These are phyloP conservation scores for Colletotrichum lupini DNA, from an alignment of 2,329 filamentous ascomycete species.

Conservation along the genomic window DNA sequence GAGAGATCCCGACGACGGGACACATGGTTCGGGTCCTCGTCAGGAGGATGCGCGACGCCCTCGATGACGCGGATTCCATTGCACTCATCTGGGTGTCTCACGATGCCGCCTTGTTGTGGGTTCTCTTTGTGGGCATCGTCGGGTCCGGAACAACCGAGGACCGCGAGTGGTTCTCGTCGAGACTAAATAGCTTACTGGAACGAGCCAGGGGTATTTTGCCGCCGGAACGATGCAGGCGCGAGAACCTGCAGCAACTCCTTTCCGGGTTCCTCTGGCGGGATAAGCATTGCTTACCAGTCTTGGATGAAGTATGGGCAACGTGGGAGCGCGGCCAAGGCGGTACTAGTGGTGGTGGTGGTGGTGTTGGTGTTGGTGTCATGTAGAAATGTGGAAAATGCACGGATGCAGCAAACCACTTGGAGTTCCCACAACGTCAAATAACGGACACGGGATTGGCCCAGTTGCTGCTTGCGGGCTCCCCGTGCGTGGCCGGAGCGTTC, in stretches of 20 bases:
- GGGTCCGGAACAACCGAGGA: constrained; percentile 18
- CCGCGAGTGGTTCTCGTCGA: constrained; percentile 16
- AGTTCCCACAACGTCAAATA: not conserved
- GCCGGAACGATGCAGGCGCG: constrained; percentile 12
- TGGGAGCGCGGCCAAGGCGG: constrained; percentile 7
- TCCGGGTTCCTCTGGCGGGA: constrained; percentile 34
- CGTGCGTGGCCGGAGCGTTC: not conserved
- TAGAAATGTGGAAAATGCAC: not conserved
- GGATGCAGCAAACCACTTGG: too few species aligned
- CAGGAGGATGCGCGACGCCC: constrained; percentile 27
- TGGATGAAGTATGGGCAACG: constrained; percentile 22
- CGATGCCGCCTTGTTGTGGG: constrained; percentile 29
- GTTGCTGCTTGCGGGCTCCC: not conserved
- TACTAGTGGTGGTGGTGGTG: not conserved
- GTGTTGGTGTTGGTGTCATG: not conserved
- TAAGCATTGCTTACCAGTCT: constrained; percentile 43
- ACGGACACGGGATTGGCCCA: not conserved
- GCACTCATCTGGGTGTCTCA: constrained; percentile 19
- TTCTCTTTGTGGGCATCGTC: constrained; percentile 34
- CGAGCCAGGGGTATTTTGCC: constrained; percentile 15
- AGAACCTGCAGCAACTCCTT: constrained; percentile 19
- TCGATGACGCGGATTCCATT: constrained; percentile 26
- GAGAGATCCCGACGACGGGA: constrained; percentile 33
- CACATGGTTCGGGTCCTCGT: constrained; percentile 31
- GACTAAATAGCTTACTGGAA: constrained; percentile 8